phyloP scores from a whole-genome alignment of 257 asterid species.

The Nicotiana knightiana region DNA sequence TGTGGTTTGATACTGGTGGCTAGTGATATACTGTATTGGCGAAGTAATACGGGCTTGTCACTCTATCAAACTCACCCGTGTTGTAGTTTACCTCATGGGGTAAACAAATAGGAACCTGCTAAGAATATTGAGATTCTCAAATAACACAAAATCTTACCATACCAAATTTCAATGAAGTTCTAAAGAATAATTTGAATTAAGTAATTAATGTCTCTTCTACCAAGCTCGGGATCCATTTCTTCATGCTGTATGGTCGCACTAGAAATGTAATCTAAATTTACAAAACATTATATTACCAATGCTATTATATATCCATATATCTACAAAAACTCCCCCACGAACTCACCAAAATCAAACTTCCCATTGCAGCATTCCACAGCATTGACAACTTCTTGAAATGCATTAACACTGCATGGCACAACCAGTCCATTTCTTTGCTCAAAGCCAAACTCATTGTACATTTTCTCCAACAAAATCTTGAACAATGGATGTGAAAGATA shows the following conservation, averaged over 20 bases:
- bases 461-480: constrained; percentile 74
- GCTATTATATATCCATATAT: neutral
- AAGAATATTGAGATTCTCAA: too few species aligned
- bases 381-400: constrained; percentile 56
- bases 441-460: constrained; percentile 63
- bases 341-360: constrained; percentile 63
- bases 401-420: constrained; percentile 61
- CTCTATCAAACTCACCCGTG: too few species aligned
- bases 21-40: too few species aligned
- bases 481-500: constrained; percentile 80
- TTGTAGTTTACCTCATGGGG: too few species aligned
- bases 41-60: too few species aligned
- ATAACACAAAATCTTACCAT: neutral
- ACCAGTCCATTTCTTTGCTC: constrained; percentile 46
- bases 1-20: too few species aligned
- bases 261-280: neutral
- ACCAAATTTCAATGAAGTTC: neutral
- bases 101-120: too few species aligned
- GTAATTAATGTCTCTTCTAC: neutral
- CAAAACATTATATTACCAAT: neutral
- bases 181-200: neutral
- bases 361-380: constrained; percentile 64
- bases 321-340: constrained; percentile 50
- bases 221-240: neutral
- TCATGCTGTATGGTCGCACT: neutral